phyloP scores from a whole-genome alignment of 768 basidiomycete species.

The Punctularia strigosozonata region DNA sequence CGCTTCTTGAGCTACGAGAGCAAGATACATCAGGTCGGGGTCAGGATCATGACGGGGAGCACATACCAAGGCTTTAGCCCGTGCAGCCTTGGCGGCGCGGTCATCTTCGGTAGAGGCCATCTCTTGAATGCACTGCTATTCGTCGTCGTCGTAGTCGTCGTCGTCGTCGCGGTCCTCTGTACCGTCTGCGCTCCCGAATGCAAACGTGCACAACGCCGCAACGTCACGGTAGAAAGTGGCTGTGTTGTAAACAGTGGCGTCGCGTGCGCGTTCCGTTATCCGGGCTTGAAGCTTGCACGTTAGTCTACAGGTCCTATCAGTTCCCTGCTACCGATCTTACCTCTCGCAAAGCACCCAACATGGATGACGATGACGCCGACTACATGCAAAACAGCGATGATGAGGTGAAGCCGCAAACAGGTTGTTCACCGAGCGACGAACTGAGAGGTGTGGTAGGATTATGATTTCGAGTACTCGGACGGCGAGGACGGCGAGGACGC shows the following conservation, averaged over 20 bases:
- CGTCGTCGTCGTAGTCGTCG: too few species aligned
- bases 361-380: conserved; percentile 93
- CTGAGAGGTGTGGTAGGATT: conserved; percentile 43
- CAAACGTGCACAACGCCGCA: too few species aligned
- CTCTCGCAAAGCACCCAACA: too few species aligned
- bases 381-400: conserved; percentile 88
- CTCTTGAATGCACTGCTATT: too few species aligned
- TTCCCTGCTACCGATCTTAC: too few species aligned
- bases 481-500: conserved; percentile 73
- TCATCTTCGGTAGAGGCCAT: conserved; percentile 77
- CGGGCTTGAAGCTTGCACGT: too few species aligned
- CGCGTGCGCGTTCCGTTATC: too few species aligned
- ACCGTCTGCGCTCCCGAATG: too few species aligned
- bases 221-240: too few species aligned
- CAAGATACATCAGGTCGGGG: conserved; percentile 1
- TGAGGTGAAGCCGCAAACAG: conserved; percentile 35
- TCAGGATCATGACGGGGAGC: not conserved
- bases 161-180: too few species aligned
- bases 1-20: conserved; percentile 68
- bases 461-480: conserved; percentile 95
- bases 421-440: not conserved
- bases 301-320: too few species aligned
- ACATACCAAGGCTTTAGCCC: conserved; percentile 73
- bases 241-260: too few species aligned
- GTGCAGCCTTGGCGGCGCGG: conserved; percentile 69